Base-by-base conservation (phyloP, 768 basidiomycete species). In the Xerocomellus chrysenteron region DNA sequence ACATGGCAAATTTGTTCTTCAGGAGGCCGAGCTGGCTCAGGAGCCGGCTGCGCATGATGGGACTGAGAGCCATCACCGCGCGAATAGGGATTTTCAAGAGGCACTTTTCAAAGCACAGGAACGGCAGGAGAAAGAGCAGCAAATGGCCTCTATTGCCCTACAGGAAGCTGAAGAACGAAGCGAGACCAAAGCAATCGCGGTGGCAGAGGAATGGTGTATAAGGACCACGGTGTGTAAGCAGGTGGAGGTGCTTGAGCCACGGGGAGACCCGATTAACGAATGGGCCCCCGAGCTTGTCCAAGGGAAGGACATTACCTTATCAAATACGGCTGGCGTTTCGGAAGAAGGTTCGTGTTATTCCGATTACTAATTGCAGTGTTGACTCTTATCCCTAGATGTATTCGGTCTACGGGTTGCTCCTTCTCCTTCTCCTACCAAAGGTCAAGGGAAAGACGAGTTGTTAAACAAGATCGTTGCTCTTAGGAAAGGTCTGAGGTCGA, bases 401-500 rank as follows among this genome's bases (percentile, higher is more conserved):
- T 88, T 90, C 62, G 79, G 80, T 35, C 66, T 77, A 41, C 73
- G 75, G 16, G 68, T 72, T 21, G 67, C 68, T n/a, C 72, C 79
- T 28, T 67, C 72, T 12, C 63, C 68, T 12, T 69, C 66, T 19
- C 62, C 57, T 19, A 65, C 68, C 30, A 75, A 73, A 61, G 71
- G 73, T 10, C 69, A 74, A 50, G 78, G 78, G 62, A 71, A 77
- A 57, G 60, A 68, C 41, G 76, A 80, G 52, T 66, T 87, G 10
- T 78, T 83, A 62, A 67, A 73, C 26, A 78, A 73, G 32, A 79
- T 91, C 42, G 67, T 82, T 47, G 69, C 71, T 2, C 73, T 89
- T 28, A 79, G 87, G 52, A 87, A 80, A 63, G 78, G 82, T 13
- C 73, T 92, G 33, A 80, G 80, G 43, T 80, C 83, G 10, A 76